Evolutionary conservation across 2,329 filamentous ascomycete genomes (phyloP).

Genomic region (Colletotrichum noveboracense): DNA sequence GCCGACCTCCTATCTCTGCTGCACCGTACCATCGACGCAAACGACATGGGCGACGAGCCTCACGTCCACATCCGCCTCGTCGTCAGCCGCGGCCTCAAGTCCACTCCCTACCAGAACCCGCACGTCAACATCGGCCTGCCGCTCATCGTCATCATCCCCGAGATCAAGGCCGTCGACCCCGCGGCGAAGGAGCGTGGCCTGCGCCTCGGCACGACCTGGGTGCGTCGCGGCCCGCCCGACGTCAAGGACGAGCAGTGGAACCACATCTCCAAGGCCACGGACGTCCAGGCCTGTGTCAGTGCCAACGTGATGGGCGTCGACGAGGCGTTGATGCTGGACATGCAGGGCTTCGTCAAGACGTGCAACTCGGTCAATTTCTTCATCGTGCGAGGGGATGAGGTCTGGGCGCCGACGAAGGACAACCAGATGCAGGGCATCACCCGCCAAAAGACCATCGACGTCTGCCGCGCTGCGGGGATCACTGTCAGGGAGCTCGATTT

Average conservation of each 20-base stretch:
- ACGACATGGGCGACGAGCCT: slow-evolving; percentile 28
- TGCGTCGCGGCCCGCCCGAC: slow-evolving; percentile 33
- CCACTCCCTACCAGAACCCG: slow-evolving; percentile 31
- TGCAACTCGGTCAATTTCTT: slow-evolving; percentile 38
- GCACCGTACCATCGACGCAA: slow-evolving; percentile 30
- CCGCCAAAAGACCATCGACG: slow-evolving; percentile 33
- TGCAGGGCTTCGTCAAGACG: slow-evolving; percentile 33
- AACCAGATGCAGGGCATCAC: slow-evolving; percentile 37
- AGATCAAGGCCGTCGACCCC: slow-evolving; percentile 29
- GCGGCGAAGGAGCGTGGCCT: slow-evolving; percentile 26
- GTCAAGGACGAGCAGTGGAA: slow-evolving; percentile 37
- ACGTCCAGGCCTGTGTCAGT: slow-evolving; percentile 33
- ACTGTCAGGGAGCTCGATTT: slow-evolving; percentile 32
- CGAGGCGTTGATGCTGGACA: slow-evolving; percentile 34
- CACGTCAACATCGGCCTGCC: slow-evolving; percentile 31
- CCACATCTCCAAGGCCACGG: slow-evolving; percentile 35
- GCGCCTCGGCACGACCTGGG: slow-evolving; percentile 30
- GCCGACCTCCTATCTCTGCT: slow-evolving; percentile 27
- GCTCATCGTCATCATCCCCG: slow-evolving; percentile 34
- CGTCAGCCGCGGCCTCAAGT: slow-evolving; percentile 31
- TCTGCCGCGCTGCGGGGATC: slow-evolving; percentile 30
- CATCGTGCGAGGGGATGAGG: slow-evolving; percentile 33
- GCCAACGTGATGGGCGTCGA: slow-evolving; percentile 34
- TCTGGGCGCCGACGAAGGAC: slow-evolving; percentile 35
- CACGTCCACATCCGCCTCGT: slow-evolving; percentile 34